Evolutionary conservation across 768 basidiomycete genomes (phyloP), one percentile per base, ranked within the genome.

Genomic region (Brasilioporus rufonigricans): DNA sequence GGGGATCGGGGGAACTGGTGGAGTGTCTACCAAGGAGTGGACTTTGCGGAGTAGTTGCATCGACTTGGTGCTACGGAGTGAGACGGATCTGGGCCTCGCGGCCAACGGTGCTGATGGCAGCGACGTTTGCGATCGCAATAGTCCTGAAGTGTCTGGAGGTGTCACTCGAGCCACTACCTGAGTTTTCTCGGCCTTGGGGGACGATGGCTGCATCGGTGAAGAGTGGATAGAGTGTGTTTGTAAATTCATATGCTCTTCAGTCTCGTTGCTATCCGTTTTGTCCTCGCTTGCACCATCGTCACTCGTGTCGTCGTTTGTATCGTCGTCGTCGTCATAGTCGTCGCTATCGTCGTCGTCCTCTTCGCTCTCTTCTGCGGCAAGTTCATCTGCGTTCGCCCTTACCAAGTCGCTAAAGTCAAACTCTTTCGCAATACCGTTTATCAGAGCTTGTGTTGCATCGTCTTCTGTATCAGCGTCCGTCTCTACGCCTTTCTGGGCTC

Each of bases 361-460:
- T 31, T 81, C 81, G 40, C 73, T 80, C 61, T 83, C 85, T 61
- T 92, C 87, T 4, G 87, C 91, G 7, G 85, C 89, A 49, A 93
- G 70, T 62, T 95, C 94, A 47, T 87, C 79, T 10, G 84, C 91
- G 64, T 93, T 90, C 5, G 84, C 91, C 48, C 80, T 77, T 29
- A 89, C 81, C 40, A 95, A 75, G 35, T 91, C 89, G 12, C 89
- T 85, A 57, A 98, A 86, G 67, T 84, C 84, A 47, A 98, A 78
- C 63, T 93, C 91, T 18, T 80, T 81, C 48, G 94, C 84, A 31
- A 98, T 83, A 44, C 86, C 83, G 58, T 91, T 82, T 44, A 98
- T 84, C 36, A 98, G 76, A 16, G 80, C 85, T 57, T 83, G 84
- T 5, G 89, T 81, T n/a, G 87, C 88, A 64, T 93, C 89, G 59